phyloP scores from a whole-genome alignment of 164 flowering plant genomes.

The Stephania cephalantha region DNA sequence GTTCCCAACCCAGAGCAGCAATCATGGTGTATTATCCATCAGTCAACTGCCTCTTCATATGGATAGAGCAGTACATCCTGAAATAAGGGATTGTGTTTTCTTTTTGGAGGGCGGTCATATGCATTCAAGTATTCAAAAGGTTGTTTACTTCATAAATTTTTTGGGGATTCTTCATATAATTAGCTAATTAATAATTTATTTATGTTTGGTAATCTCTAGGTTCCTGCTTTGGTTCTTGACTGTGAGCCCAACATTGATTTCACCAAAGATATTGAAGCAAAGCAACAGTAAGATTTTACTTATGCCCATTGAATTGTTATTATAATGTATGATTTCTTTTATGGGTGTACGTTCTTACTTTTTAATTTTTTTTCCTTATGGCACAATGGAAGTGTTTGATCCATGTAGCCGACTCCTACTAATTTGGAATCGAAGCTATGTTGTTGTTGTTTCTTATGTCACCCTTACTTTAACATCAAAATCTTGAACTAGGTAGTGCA shows the following conservation, averaged over 20 bases:
- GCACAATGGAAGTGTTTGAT: background rate
- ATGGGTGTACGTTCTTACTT: background rate
- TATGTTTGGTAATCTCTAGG: slow-evolving; percentile 39
- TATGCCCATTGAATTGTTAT: background rate
- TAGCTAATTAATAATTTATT: background rate
- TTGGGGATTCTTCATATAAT: background rate
- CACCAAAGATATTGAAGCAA: slow-evolving; percentile 85
- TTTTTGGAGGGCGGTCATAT: slow-evolving; percentile 88
- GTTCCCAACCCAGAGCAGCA: slow-evolving; percentile 70
- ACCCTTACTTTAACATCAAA: background rate
- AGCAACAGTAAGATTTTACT: slow-evolving; percentile 58
- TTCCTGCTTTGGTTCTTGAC: slow-evolving; percentile 93
- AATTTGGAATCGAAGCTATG: background rate
- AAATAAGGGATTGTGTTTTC: slow-evolving; percentile 81
- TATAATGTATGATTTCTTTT: background rate
- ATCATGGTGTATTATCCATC: slow-evolving; percentile 71
- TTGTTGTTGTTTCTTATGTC: background rate
- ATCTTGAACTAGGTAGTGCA: background rate
- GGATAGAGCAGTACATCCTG: slow-evolving; percentile 65
- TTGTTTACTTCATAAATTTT: slow-evolving; percentile 13
- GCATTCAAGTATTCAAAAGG: slow-evolving; percentile 98
- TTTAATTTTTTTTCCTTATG: background rate
- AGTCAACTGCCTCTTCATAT: slow-evolving; percentile 47
- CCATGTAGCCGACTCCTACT: too few relatives aligned
- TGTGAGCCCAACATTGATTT: slow-evolving; percentile 96